Percentiles rank a stretch among this genome's conserved stretches.
Conservation (phyloP, 129 eudicot species). For the Daucus carota region DH1_v3.0 NC_030385.2:43794501-43795000, state of each 20-base stretch:
- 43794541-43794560: too few species aligned
- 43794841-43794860: neutral
- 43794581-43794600: neutral
- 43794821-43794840: too few species aligned
- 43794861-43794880: neutral
- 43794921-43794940: neutral
- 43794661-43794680: neutral
- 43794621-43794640: neutral
- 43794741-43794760: neutral
- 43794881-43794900: neutral
- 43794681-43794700: neutral
- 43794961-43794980: neutral
- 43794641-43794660: neutral
- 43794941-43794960: conserved; percentile 1
- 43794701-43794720: neutral
- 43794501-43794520: too few species aligned
- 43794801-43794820: neutral
- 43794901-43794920: neutral
- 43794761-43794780: conserved; percentile 1
- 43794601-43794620: neutral
- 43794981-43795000: neutral
- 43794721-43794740: conserved; percentile 1
- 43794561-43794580: neutral
- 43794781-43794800: neutral
- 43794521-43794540: too few species aligned